These are phyloP conservation scores for Hyphopichia wangnamkhiaoensis DNA, from an alignment of 1,139 yeast species.

Conservation along the genomic window DNA sequence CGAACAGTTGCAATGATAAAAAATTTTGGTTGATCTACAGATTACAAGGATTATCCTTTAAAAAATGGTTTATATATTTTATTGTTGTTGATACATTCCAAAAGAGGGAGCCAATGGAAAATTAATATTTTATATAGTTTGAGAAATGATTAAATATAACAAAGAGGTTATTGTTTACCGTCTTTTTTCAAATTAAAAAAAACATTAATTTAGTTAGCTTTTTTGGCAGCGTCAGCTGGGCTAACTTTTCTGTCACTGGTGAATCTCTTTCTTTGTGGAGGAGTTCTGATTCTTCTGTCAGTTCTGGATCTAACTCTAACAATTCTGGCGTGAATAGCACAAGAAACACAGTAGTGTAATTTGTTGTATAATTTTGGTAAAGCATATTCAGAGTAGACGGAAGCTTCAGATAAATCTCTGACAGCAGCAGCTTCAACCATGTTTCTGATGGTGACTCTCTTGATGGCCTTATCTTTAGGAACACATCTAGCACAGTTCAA, in stretches of 20 bases:
- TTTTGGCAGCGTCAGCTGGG: slow-evolving; percentile 98
- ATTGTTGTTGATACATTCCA: no score
- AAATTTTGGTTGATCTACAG: no score
- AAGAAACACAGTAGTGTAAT: slow-evolving; percentile 99
- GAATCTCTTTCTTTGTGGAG: slow-evolving; percentile 99
- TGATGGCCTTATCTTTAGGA: slow-evolving; percentile 99
- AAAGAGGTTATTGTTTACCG: not conserved
- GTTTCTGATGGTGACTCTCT: slow-evolving; percentile 99
- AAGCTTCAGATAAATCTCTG: slow-evolving; percentile 99
- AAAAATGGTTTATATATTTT: no score
- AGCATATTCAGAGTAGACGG: slow-evolving; percentile 98
- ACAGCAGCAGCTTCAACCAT: slow-evolving; percentile 99
- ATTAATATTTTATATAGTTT: no score
- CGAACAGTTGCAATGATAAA: no score
- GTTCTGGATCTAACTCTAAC: slow-evolving; percentile 99
- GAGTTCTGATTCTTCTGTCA: slow-evolving; percentile 98
- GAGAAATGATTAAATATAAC: no score
- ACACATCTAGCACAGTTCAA: slow-evolving; percentile 99
- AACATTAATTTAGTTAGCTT: slow-evolving; percentile 45
- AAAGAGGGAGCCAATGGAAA: no score
- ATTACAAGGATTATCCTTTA: no score
- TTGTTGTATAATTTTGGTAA: slow-evolving; percentile 99
- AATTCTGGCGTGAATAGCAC: slow-evolving; percentile 99
- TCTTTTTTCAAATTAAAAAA: not conserved
- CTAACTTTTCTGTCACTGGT: slow-evolving; percentile 94